Evolutionary conservation across 2,329 filamentous ascomycete species (phyloP), one percentile per base, ranked within the genome.

Genomic region (Knufia fluminis): DNA sequence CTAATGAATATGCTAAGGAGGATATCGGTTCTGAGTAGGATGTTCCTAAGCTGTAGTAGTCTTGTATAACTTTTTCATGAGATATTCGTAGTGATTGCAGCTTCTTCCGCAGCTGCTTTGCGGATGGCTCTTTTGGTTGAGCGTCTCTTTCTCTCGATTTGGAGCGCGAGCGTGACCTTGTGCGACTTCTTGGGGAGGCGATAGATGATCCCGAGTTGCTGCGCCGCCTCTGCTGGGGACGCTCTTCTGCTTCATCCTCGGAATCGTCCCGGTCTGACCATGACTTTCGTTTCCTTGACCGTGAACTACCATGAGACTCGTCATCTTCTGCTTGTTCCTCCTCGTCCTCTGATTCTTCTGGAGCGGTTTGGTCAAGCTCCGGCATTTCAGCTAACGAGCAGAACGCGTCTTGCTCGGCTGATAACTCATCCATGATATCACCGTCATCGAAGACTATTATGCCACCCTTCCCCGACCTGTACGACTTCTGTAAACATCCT

Each of bases 371-470:
- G 33, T 87, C 87, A 42, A 94, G 70, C 41, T 94, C 86, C 1
- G 90, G 91, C 89, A 98, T 97, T 54, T 89, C 84, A 40, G 87
- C 74, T 46, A 97, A 71, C n/a, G 84, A 83, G 56, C 86, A 78
- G 62, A 94, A 97, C 33, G 92, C 90, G 52, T 87, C 82, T 58
- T 80, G 78, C 67, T 97, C 89, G 1, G 71, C 71, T 10, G 67
- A 68, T 28, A 98, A 71, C 28, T 90, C 86, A 57, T 91, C 85
- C 57, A 91, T 85, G 45, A 98, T 90, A 64, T 98, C 92, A 1
- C 91, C 92, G 62, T 97, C 92, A 62, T 97, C 92, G 64, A 92
- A 94, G 1, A 96, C 89, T 53, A 98, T 79, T 36, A 98, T 85
- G 0, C 92, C 92, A 16, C 91, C 91, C 61, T 78, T 84, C 24